Percentiles rank a stretch among this genome's conserved stretches.
Evolutionary conservation across 768 basidiomycete species (phyloP).

Genomic region (Galerina sulciceps): DNA sequence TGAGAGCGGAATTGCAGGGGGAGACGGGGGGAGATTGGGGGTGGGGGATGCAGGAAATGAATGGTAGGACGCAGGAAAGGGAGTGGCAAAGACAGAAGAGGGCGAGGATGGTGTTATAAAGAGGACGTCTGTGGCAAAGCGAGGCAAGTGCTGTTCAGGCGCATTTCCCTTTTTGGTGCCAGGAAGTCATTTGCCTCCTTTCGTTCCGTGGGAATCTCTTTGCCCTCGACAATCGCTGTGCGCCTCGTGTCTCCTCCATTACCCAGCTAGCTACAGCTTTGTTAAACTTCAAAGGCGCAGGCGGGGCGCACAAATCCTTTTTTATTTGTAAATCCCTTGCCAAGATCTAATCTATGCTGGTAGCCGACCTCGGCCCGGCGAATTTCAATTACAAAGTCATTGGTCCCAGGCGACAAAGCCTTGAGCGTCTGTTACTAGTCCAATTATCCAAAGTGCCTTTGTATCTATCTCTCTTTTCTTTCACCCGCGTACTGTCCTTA

Average conservation of each 20-base stretch:
- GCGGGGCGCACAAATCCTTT: too few relatives aligned
- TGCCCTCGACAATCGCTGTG: not conserved
- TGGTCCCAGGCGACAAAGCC: too few relatives aligned
- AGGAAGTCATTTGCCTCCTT: slow-evolving; percentile 17
- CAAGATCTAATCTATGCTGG: slow-evolving; percentile 33
- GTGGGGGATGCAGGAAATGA: slow-evolving; percentile 4
- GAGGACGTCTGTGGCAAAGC: slow-evolving; percentile 14
- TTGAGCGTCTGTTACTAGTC: too few relatives aligned
- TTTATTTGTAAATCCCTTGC: not conserved
- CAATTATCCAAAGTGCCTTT: too few relatives aligned
- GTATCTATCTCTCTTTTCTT: not conserved
- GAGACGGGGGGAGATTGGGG: slow-evolving; percentile 5
- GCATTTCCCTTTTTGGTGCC: slow-evolving; percentile 35
- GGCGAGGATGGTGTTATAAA: slow-evolving; percentile 13
- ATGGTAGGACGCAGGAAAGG: slow-evolving; percentile 4
- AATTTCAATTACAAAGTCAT: slow-evolving; percentile 22
- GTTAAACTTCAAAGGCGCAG: too few relatives aligned
- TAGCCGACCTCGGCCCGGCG: slow-evolving; percentile 20
- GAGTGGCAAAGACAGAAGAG: slow-evolving; percentile 12
- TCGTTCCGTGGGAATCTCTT: slow-evolving; percentile 21
- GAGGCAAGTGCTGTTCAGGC: slow-evolving; percentile 32
- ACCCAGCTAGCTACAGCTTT: too few relatives aligned
- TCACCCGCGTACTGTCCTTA: too few relatives aligned
- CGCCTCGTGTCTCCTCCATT: too few relatives aligned
- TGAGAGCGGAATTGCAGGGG: slow-evolving; percentile 5